phyloP scores from a whole-genome alignment of 2,329 filamentous ascomycete species.

The Tolypocladium ovalisporum region DNA sequence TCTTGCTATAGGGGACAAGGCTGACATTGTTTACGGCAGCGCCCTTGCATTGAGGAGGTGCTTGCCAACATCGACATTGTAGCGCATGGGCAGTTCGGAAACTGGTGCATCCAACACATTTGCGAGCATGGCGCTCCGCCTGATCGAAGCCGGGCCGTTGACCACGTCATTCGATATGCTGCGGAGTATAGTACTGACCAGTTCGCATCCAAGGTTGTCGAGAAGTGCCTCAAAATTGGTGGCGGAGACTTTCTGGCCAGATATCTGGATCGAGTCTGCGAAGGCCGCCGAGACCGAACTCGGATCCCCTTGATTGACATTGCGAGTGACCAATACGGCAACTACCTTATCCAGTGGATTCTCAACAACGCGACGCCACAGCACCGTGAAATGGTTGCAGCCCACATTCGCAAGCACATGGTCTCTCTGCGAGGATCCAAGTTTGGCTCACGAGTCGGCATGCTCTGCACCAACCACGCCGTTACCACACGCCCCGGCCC shows the following conservation, averaged over 20 bases:
- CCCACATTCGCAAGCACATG: slow-evolving; percentile 98
- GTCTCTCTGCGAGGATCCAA: slow-evolving; percentile 96
- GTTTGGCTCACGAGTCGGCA: slow-evolving; percentile 94
- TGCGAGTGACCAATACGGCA: slow-evolving; percentile 96
- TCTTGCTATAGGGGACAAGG: background rate
- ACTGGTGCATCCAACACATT: slow-evolving; percentile 99
- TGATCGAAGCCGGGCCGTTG: slow-evolving; percentile 86
- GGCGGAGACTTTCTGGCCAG: slow-evolving; percentile 81
- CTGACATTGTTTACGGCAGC: slow-evolving; percentile 39
- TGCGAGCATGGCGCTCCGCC: slow-evolving; percentile 89
- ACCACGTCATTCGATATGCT: slow-evolving; percentile 88
- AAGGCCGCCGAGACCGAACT: slow-evolving; percentile 79
- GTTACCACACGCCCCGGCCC: slow-evolving; percentile 82
- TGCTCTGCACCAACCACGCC: slow-evolving; percentile 96
- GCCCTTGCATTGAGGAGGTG: slow-evolving; percentile 94
- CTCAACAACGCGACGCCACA: slow-evolving; percentile 77
- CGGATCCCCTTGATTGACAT: slow-evolving; percentile 97
- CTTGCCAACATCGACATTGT: slow-evolving; percentile 91
- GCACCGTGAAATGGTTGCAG: slow-evolving; percentile 86
- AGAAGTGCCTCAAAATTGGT: slow-evolving; percentile 97
- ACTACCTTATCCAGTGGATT: slow-evolving; percentile 97
- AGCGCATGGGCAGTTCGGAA: slow-evolving; percentile 94
- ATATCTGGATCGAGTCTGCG: slow-evolving; percentile 89
- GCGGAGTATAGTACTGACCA: slow-evolving; percentile 98
- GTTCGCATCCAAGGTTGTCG: slow-evolving; percentile 96